Conservation (phyloP, 2,329 filamentous ascomycete genomes). For the Rhexocercosporidium sp. region DNA sequence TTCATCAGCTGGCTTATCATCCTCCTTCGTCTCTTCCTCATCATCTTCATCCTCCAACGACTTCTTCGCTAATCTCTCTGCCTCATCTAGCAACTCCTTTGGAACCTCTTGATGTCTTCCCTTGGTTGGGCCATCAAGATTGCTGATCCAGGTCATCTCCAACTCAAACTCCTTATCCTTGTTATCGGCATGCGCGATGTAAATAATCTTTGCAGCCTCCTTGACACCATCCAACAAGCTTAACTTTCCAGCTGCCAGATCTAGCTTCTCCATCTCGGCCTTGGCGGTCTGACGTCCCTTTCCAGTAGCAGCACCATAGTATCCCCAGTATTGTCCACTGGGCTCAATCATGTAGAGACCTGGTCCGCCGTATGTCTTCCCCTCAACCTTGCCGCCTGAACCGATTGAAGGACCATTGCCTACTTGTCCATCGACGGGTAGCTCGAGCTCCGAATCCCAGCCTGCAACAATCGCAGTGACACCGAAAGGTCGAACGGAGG, state of each 20-base stretch:
- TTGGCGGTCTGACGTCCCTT: conserved; percentile 97
- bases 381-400: conserved; percentile 80
- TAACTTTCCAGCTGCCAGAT: conserved; percentile 77
- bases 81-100: conserved; percentile 87
- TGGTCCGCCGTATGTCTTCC: conserved; percentile 83
- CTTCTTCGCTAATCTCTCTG: conserved; percentile 90
- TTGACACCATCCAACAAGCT: conserved; percentile 88
- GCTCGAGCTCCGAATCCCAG: conserved; percentile 87
- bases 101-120: conserved; percentile 93
- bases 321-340: conserved; percentile 96
- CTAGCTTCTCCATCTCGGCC: conserved; percentile 97
- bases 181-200: conserved; percentile 96
- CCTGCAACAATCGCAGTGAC: conserved; percentile 94
- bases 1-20: conserved; percentile 61
- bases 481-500: conserved; percentile 93
- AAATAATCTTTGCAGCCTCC: conserved; percentile 96
- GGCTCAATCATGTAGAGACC: conserved; percentile 99
- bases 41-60: conserved; percentile 85
- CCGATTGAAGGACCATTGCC: conserved; percentile 79
- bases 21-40: conserved; percentile 71
- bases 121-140: conserved; percentile 83
- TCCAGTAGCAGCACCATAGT: conserved; percentile 96
- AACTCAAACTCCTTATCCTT: conserved; percentile 99
- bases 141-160: conserved; percentile 98
- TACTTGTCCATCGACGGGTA: conserved; percentile 88